Percentiles rank a stretch among this genome's conserved stretches.
Conservation (phyloP, 768 basidiomycete genomes). For the Stropharia rugosoannulata region DNA sequence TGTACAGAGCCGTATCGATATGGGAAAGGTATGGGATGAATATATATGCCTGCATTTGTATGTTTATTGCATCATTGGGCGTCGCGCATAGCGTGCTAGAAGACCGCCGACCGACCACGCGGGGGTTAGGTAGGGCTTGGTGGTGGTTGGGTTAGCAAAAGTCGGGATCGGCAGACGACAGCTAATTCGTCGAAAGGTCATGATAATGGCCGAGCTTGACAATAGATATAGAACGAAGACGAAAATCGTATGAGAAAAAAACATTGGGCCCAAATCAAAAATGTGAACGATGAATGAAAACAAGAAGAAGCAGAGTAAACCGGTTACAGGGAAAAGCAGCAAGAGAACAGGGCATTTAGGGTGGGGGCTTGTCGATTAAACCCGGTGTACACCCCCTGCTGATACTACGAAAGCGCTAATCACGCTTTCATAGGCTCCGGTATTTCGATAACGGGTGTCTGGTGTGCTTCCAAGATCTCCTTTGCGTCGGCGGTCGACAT, state of each 20-base stretch:
- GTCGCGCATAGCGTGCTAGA: no score
- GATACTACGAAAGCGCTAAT: not conserved
- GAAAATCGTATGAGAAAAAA: not conserved
- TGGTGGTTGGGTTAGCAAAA: no score
- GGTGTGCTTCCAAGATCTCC: constrained; percentile 11
- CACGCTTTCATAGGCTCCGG: constrained; percentile 18
- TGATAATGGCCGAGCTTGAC: not conserved
- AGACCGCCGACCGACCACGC: no score
- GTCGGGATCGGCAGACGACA: not conserved
- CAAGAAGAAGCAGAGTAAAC: not conserved
- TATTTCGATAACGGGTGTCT: constrained; percentile 17
- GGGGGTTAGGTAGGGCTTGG: no score
- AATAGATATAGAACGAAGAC: constrained; percentile 2
- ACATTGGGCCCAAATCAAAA: not conserved
- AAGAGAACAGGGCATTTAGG: not conserved
- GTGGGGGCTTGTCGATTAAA: not conserved
- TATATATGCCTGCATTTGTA: not conserved
- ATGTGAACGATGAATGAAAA: not conserved
- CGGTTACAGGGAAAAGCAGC: not conserved
- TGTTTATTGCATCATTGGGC: no score
- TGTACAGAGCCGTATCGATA: constrained; percentile 5
- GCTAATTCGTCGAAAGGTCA: not conserved
- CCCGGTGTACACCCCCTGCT: not conserved
- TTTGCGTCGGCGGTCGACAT: constrained; percentile 21
- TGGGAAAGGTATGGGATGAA: not conserved